Evolutionary conservation across 2,329 filamentous ascomycete species (phyloP).

Genomic region (Pestalotiopsis sp.): DNA sequence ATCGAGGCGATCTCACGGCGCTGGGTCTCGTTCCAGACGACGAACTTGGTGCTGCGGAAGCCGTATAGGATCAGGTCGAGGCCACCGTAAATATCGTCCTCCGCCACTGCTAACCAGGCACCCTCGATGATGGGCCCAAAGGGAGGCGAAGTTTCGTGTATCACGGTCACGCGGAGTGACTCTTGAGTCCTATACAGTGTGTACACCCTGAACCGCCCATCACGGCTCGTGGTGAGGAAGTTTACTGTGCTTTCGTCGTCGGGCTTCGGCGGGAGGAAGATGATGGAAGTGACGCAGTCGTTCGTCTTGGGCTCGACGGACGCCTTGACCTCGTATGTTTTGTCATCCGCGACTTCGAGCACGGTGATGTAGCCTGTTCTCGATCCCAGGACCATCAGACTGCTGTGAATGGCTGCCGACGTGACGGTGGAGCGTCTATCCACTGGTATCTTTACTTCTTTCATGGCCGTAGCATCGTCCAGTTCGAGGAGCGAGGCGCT

Average conservation of each 20-base stretch:
- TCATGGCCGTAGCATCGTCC: conserved; percentile 24
- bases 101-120: conserved; percentile 52
- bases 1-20: conserved; percentile 70
- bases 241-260: conserved; percentile 31
- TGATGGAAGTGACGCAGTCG: conserved; percentile 71
- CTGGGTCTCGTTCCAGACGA: conserved; percentile 76
- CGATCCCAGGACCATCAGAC: conserved; percentile 53
- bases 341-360: conserved; percentile 24
- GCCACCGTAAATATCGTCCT: conserved; percentile 23
- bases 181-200: conserved; percentile 31
- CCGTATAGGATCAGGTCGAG: conserved; percentile 72
- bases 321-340: conserved; percentile 28
- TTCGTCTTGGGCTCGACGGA: conserved; percentile 41
- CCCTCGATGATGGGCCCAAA: conserved; percentile 78
- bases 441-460: conserved; percentile 35
- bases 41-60: conserved; percentile 76
- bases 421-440: conserved; percentile 52
- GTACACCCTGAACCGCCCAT: conserved; percentile 74
- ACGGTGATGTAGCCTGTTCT: conserved; percentile 50
- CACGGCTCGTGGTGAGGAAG: conserved; percentile 72
- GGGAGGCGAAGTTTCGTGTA: conserved; percentile 69
- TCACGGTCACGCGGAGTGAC: conserved; percentile 39
- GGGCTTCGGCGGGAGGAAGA: conserved; percentile 51
- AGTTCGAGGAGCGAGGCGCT: conserved; percentile 44
- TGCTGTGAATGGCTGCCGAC: conserved; percentile 40